A percentile compares a stretch with the other conserved stretches of the same genome.
Evolutionary conservation across 176 grass and related monocot genomes (phyloP).

Genomic region (Ensete ventricosum): DNA sequence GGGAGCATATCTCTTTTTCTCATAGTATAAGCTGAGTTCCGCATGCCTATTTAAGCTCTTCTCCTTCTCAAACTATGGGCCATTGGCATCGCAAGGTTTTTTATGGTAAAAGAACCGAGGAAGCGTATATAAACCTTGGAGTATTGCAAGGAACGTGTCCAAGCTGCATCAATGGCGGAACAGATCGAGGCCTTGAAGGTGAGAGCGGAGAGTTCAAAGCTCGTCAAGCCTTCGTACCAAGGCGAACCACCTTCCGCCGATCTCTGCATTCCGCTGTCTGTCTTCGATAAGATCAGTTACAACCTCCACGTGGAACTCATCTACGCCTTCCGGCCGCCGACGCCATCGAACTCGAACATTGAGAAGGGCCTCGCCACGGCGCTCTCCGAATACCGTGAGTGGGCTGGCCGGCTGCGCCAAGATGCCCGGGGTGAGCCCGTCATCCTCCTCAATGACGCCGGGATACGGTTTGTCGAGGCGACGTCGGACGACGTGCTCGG

Average conservation of each 20-base stretch:
- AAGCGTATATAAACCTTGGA: no score
- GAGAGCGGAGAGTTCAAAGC: not conserved
- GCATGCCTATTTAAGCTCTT: no score
- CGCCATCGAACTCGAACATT: not conserved
- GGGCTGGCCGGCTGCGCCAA: not conserved
- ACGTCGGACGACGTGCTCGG: not conserved
- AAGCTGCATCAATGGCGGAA: no score
- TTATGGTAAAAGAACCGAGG: no score
- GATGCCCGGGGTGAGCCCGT: not conserved
- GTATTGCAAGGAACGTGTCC: no score
- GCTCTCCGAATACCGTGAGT: not conserved
- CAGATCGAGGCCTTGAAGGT: not conserved
- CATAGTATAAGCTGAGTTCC: no score
- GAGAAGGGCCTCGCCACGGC: not conserved
- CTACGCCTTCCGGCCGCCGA: not conserved
- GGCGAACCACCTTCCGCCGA: not conserved
- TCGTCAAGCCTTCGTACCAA: not conserved
- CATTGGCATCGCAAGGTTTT: no score
- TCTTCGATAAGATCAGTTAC: not conserved
- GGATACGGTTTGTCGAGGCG: not conserved
- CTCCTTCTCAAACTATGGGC: no score
- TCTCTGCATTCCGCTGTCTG: not conserved
- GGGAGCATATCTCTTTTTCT: no score
- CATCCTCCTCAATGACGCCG: not conserved
- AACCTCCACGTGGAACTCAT: not conserved